Evolutionary conservation across 2,329 filamentous ascomycete species (phyloP).

Genomic region (Botrytis cinerea): DNA sequence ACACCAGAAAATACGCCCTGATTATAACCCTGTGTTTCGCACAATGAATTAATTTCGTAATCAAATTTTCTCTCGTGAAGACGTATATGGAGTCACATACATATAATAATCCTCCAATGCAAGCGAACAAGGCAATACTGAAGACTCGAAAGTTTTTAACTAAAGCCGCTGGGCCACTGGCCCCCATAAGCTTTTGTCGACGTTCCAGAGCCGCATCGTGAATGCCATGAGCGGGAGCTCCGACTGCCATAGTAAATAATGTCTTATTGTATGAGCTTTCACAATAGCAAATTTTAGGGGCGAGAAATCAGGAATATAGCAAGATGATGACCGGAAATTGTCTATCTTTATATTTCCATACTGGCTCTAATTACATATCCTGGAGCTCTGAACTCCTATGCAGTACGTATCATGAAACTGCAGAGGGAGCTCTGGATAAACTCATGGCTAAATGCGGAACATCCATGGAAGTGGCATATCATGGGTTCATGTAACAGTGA

Average conservation of each 20-base stretch:
- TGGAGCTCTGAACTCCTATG: background rate
- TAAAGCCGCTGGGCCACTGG: slow-evolving; percentile 53
- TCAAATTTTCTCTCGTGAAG: background rate
- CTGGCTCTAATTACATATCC: background rate
- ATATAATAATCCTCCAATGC: slow-evolving; percentile 60
- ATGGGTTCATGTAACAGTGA: background rate
- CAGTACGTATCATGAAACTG: background rate
- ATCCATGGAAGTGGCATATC: background rate
- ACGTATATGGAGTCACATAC: slow-evolving; percentile 25
- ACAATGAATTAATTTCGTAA: background rate
- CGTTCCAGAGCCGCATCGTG: slow-evolving; percentile 56
- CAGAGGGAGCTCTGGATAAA: slow-evolving; percentile 1
- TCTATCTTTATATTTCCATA: background rate
- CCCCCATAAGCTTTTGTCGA: slow-evolving; percentile 56
- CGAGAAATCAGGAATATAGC: background rate
- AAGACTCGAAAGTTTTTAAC: slow-evolving; percentile 63
- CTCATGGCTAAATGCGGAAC: background rate
- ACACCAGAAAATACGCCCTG: slow-evolving; percentile 77
- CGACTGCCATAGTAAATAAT: slow-evolving; percentile 16
- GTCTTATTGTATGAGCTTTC: background rate
- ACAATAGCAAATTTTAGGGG: background rate
- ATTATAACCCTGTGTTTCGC: slow-evolving; percentile 57
- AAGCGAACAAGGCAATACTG: slow-evolving; percentile 61
- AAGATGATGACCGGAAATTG: background rate
- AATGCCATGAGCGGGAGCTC: slow-evolving; percentile 33